Evolutionary conservation across 495 filamentous ascomycete genomes (phyloP).

Genomic region (Penicillium macrosclerotiorum): DNA sequence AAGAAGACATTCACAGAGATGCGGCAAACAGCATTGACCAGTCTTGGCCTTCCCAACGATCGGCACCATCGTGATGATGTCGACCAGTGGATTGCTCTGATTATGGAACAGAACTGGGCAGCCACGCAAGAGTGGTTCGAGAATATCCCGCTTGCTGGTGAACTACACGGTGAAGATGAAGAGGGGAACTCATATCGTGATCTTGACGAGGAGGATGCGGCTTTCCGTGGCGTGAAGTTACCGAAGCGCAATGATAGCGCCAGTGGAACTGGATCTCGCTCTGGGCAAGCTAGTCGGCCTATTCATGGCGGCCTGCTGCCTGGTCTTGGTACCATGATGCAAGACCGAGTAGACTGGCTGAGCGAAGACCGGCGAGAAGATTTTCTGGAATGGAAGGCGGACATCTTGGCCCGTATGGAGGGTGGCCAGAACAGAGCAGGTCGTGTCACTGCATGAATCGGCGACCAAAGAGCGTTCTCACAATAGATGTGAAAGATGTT

Average conservation of each 20-base stretch:
- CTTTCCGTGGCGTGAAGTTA: constrained; percentile 17
- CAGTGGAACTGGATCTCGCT: constrained; percentile 8
- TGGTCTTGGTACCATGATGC: constrained; percentile 77
- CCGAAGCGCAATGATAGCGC: constrained; percentile 24
- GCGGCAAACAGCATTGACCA: constrained; percentile 45
- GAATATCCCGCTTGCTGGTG: constrained; percentile 47
- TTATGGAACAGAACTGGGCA: constrained; percentile 60
- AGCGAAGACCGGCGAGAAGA: constrained; percentile 65
- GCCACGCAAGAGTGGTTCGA: constrained; percentile 64
- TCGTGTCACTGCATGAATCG: constrained; percentile 16
- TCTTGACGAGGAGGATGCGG: constrained; percentile 32
- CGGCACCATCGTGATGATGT: constrained; percentile 51
- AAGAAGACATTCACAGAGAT: constrained; percentile 49
- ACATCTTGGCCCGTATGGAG: constrained; percentile 50
- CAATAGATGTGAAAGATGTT: too few relatives aligned
- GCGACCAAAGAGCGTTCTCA: too few relatives aligned
- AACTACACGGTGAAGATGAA: constrained; percentile 40
- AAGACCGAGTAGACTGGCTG: constrained; percentile 78
- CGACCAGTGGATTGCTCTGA: constrained; percentile 55
- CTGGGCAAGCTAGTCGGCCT: constrained; percentile 5
- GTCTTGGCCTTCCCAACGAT: constrained; percentile 37
- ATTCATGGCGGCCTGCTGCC: constrained; percentile 45
- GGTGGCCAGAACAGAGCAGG: constrained; percentile 16
- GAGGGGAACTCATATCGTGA: constrained; percentile 37
- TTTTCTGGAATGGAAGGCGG: constrained; percentile 71